These are phyloP conservation scores for Isoetes engelmannii DNA, from an alignment of 83 land plant species.

Conservation along the genomic window DNA sequence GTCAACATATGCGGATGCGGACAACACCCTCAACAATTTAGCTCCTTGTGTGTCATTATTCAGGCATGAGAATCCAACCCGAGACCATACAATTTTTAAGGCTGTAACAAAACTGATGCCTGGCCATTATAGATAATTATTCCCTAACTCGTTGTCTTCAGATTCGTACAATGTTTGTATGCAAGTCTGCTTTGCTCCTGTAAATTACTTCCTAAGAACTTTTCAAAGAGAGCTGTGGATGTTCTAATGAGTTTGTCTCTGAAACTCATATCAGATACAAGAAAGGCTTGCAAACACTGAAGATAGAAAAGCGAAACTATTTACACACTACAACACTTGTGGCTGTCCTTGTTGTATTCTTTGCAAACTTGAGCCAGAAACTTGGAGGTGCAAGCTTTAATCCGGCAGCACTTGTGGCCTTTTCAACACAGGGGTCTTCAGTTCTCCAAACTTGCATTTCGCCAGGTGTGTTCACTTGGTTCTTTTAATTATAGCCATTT, in stretches of 20 bases:
- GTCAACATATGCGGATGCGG: conserved; percentile 30
- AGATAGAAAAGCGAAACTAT: too few relatives aligned
- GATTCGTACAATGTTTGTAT: too few relatives aligned
- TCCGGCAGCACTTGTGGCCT: conserved; percentile 4
- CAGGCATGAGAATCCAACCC: conserved; percentile 89
- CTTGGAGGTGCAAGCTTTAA: conserved; percentile 7
- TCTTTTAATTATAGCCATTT: too few relatives aligned
- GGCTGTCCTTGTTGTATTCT: neutral
- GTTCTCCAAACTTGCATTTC: neutral
- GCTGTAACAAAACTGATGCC: conserved; percentile 86
- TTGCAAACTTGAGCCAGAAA: neutral
- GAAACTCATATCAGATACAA: too few relatives aligned
- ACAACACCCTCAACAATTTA: conserved; percentile 60
- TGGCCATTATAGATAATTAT: too few relatives aligned
- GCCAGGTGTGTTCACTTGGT: neutral
- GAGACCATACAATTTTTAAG: conserved; percentile 80
- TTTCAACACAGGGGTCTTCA: conserved; percentile 1
- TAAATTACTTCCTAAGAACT: too few relatives aligned
- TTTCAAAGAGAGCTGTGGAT: too few relatives aligned
- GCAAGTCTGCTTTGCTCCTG: too few relatives aligned
- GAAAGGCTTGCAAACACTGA: too few relatives aligned
- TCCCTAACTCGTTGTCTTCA: too few relatives aligned
- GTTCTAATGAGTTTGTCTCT: too few relatives aligned
- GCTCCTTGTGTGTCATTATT: conserved; percentile 58
- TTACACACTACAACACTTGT: neutral